These are phyloP conservation scores for Gardenia jasminoides DNA, from an alignment of 257 asterid genomes.

Conservation along the genomic window DNA sequence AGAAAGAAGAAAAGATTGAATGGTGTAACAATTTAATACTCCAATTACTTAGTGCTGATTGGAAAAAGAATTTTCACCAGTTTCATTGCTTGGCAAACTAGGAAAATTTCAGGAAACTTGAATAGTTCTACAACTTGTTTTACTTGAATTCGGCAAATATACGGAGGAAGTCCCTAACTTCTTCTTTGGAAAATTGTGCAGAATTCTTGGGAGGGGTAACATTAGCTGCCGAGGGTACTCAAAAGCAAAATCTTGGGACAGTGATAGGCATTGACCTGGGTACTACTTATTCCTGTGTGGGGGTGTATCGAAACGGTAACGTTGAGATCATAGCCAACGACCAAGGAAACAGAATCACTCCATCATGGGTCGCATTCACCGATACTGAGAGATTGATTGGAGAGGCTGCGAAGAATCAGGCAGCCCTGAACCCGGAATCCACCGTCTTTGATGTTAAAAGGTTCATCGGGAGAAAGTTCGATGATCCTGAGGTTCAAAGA, in stretches of 20 bases:
- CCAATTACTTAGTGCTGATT: too few relatives aligned
- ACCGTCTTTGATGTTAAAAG: constrained; percentile 77
- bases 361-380: background rate
- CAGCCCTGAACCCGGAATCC: constrained; percentile 42
- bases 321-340: too few relatives aligned
- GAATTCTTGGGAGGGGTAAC: background rate
- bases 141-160: background rate
- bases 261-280: background rate
- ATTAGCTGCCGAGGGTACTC: background rate
- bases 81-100: too few relatives aligned
- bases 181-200: background rate
- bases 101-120: too few relatives aligned
- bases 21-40: too few relatives aligned
- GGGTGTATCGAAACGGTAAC: background rate
- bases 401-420: background rate
- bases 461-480: constrained; percentile 77
- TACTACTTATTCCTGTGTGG: background rate
- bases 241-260: background rate
- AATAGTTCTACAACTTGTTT: too few relatives aligned
- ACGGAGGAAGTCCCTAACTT: background rate
- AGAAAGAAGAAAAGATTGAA: too few relatives aligned
- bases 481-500: constrained; percentile 70
- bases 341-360: background rate
- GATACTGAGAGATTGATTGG: background rate
- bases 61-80: too few relatives aligned